Evolutionary conservation across 306 rosid species (phyloP).

Genomic region (Quercus glauca): DNA sequence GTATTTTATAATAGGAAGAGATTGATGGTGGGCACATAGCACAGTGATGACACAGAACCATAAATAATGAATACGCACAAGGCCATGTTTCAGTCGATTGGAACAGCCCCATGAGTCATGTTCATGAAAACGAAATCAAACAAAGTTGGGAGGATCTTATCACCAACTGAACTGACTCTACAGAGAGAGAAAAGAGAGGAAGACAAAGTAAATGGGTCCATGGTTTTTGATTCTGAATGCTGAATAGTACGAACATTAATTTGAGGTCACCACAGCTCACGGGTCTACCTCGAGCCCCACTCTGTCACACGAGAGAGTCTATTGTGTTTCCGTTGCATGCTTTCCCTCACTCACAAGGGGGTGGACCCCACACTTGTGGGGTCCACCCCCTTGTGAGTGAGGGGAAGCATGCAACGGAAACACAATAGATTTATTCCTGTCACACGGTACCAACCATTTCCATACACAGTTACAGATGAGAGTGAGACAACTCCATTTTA

Average conservation of each 20-base stretch:
- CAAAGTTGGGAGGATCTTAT: background rate
- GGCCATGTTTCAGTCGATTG: background rate
- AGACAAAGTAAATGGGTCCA: background rate
- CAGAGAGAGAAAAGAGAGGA: background rate
- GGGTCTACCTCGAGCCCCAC: background rate
- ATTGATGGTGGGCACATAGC: background rate
- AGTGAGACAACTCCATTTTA: background rate
- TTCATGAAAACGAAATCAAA: background rate
- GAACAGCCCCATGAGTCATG: background rate
- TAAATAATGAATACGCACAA: background rate
- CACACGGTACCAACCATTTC: background rate
- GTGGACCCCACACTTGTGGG: no score
- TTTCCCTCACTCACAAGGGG: no score
- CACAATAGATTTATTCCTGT: no score
- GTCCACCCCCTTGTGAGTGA: no score
- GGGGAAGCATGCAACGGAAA: no score
- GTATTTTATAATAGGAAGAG: background rate
- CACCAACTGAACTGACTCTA: background rate
- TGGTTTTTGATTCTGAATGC: background rate
- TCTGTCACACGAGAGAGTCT: no score
- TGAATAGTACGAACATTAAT: background rate
- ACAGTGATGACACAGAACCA: background rate
- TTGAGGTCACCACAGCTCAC: background rate
- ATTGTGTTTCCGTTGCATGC: no score
- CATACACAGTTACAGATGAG: background rate